These are phyloP conservation scores for Keithomyces neogunnii DNA, from an alignment of 2,329 filamentous ascomycete genomes.

Conservation along the genomic window DNA sequence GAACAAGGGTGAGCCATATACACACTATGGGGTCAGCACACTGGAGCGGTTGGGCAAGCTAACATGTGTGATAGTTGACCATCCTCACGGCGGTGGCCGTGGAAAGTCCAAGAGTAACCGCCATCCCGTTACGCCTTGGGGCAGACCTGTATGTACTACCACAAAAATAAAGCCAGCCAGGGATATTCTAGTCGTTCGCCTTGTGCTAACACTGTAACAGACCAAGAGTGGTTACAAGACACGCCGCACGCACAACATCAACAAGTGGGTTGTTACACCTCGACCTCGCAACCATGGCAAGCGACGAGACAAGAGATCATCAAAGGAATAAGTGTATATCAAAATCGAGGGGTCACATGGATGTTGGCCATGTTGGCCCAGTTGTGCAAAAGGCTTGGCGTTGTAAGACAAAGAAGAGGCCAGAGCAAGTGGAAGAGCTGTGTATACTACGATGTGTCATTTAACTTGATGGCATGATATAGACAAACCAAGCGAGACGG, in stretches of 20 bases:
- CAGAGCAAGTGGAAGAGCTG: background rate
- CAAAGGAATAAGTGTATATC: slow-evolving; percentile 15
- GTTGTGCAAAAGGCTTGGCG: background rate
- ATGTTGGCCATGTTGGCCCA: background rate
- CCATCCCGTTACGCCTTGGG: slow-evolving; percentile 93
- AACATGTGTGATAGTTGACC: slow-evolving; percentile 53
- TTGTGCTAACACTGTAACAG: slow-evolving; percentile 22
- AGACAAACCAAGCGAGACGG: background rate
- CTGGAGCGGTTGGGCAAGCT: background rate
- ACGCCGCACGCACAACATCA: slow-evolving; percentile 76
- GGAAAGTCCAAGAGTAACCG: slow-evolving; percentile 99
- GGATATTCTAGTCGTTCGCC: too few species aligned
- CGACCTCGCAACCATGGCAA: slow-evolving; percentile 87
- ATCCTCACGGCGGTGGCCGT: slow-evolving; percentile 97
- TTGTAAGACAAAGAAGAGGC: background rate
- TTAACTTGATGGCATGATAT: background rate
- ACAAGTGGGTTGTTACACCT: slow-evolving; percentile 82
- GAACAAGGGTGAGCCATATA: slow-evolving; percentile 69
- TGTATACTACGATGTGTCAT: slow-evolving; percentile 4
- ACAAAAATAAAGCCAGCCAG: slow-evolving; percentile 4
- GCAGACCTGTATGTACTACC: slow-evolving; percentile 66
- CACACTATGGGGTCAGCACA: background rate
- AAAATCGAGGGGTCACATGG: background rate
- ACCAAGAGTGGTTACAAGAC: slow-evolving; percentile 91
- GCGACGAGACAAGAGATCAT: slow-evolving; percentile 57